Evolutionary conservation across 495 filamentous ascomycete genomes (phyloP).

Genomic region (Talaromyces proteolyticus): DNA sequence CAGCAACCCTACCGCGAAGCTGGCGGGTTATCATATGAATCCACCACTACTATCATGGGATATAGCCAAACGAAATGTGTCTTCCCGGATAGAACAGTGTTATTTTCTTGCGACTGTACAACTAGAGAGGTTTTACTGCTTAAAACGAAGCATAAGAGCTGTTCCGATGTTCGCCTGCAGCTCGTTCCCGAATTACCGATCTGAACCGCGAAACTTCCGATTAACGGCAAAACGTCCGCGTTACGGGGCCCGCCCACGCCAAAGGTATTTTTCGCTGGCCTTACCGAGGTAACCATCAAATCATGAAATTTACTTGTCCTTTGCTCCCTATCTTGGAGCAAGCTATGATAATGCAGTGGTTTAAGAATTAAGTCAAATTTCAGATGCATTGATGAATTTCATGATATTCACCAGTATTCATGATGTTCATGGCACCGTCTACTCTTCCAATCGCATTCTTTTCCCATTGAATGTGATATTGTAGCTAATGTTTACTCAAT

Average conservation of each 20-base stretch:
- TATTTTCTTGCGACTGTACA: background rate
- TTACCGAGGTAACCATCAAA: constrained; percentile 5
- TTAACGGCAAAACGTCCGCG: background rate
- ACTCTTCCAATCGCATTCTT: background rate
- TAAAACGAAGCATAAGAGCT: background rate
- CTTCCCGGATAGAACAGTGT: background rate
- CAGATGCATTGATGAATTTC: constrained; percentile 8
- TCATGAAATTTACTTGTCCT: too few species aligned
- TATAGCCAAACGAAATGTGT: too few species aligned
- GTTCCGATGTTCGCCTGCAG: constrained; percentile 7
- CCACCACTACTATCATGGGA: too few species aligned
- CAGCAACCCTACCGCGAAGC: background rate
- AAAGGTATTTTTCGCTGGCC: constrained; percentile 4
- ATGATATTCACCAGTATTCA: too few species aligned
- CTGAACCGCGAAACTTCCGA: constrained; percentile 1
- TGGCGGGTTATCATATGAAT: too few species aligned
- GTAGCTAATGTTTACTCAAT: constrained; percentile 13
- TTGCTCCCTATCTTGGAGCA: too few species aligned
- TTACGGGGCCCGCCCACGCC: background rate
- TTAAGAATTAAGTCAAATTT: too few species aligned
- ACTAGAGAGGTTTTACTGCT: too few species aligned
- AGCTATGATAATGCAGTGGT: too few species aligned
- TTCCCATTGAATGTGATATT: background rate
- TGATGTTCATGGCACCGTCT: too few species aligned
- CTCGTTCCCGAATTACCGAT: constrained; percentile 2